Conservation (phyloP, 768 basidiomycete species). For the Suillus discolor region DNA sequence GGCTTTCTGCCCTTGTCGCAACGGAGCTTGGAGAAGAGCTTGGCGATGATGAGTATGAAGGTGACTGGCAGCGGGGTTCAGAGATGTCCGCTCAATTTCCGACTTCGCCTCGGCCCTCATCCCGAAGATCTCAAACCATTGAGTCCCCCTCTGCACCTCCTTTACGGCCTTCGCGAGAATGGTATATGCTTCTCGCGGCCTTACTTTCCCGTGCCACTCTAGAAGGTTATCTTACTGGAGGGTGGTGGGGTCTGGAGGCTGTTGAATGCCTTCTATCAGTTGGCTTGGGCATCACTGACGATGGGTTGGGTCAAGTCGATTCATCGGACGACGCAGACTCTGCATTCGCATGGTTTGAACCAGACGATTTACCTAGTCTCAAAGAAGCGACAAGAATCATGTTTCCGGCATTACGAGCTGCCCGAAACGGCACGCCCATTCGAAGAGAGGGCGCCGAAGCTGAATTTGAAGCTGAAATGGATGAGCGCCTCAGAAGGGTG, state of each 20-base stretch:
- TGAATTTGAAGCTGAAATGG: slow-evolving; percentile 79
- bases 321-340: slow-evolving; percentile 35
- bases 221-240: slow-evolving; percentile 82
- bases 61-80: slow-evolving; percentile 30
- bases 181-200: slow-evolving; percentile 81
- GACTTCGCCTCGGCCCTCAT: slow-evolving; percentile 15
- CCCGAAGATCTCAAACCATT: slow-evolving; percentile 32
- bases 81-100: slow-evolving; percentile 16
- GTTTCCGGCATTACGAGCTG: slow-evolving; percentile 56
- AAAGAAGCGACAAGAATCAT: slow-evolving; percentile 66
- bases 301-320: slow-evolving; percentile 24
- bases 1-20: slow-evolving; percentile 77
- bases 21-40: slow-evolving; percentile 76
- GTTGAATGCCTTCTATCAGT: slow-evolving; percentile 74
- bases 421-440: slow-evolving; percentile 26
- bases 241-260: slow-evolving; percentile 75
- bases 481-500: slow-evolving; percentile 67
- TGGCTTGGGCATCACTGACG: slow-evolving; percentile 54
- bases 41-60: slow-evolving; percentile 51
- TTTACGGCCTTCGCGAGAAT: slow-evolving; percentile 69
- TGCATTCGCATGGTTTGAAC: slow-evolving; percentile 63
- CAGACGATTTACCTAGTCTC: slow-evolving; percentile 74
- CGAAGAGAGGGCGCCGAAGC: slow-evolving; percentile 57
- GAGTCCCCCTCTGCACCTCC: slow-evolving; percentile 55
- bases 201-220: slow-evolving; percentile 81